Conservation (phyloP, 768 basidiomycete species). For the Boletus patriciae region DNA sequence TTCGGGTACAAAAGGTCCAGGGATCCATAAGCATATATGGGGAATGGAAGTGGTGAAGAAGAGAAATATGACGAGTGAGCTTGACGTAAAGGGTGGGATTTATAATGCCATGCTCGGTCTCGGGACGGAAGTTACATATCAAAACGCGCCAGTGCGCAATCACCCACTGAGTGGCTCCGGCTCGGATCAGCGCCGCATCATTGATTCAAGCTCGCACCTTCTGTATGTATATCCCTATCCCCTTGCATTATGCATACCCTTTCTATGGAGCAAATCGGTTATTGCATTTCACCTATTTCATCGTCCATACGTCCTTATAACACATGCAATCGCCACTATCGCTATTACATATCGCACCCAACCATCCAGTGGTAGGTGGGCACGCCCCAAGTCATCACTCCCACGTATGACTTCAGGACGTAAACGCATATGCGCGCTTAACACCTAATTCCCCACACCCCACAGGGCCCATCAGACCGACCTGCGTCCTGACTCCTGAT, state of each 20-base stretch:
- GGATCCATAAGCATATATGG: background rate
- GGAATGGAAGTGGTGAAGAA: background rate
- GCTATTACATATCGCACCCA: slow-evolving; percentile 22
- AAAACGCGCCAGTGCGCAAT: background rate
- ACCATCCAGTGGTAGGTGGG: slow-evolving; percentile 9
- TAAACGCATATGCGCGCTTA: slow-evolving; percentile 5
- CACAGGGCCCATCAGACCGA: slow-evolving; percentile 11
- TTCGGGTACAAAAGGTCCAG: background rate
- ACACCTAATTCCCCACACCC: slow-evolving; percentile 19
- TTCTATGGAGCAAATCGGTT: background rate
- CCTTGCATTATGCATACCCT: background rate
- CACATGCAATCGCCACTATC: slow-evolving; percentile 2
- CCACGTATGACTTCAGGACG: slow-evolving; percentile 6
- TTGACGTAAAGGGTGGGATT: background rate
- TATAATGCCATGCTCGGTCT: background rate
- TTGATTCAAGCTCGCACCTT: background rate
- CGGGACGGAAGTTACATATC: slow-evolving; percentile 1
- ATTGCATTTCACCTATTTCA: slow-evolving; percentile 2
- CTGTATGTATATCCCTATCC: too few relatives aligned
- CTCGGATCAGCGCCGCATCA: slow-evolving; percentile 9
- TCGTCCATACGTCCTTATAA: slow-evolving; percentile 10
- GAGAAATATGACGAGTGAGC: background rate
- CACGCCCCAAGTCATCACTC: background rate
- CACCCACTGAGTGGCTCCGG: background rate
- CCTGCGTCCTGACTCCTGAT: slow-evolving; percentile 23